Base-by-base conservation (phyloP, 2,329 filamentous ascomycete genomes). In the Decorospora gaudefroyi region DNA sequence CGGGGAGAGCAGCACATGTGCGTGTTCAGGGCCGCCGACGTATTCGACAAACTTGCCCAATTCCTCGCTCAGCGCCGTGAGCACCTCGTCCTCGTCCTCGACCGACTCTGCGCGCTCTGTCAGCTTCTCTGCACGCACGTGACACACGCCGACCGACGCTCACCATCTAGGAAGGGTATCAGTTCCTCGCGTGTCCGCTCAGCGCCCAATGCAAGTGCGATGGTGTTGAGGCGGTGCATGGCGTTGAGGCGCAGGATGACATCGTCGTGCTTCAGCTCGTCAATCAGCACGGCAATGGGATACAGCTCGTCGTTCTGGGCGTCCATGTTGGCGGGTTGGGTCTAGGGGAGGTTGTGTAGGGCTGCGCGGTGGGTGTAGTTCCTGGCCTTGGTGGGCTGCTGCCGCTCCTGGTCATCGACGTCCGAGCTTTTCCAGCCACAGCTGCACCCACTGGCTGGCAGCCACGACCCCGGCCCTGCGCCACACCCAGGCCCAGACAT, bases 181-280 rank as follows among this genome's bases (percentile, higher is more conserved):
- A 99, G 84, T 79, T 99, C 93, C 68, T 99, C 92, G 72, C 93
- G 87, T 70, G 93, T 99, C 75, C 93, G 87, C 78, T 99, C 93
- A 54, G 93, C 84, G 68, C 93, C 93, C 58, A 99, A 79, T 64
- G 93, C 93, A 61, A 99, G 85, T 68, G 95, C 93, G 77, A 99
- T 99, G 55, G 93, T 99, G 46, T 93, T 96, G 55, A 99, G 86
- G 68, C 93, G 88, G 77, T 95, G 92, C 72, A 99, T 99, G 69
- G 93, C 93, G 76, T 99, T 99, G 75, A 99, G 83, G 73, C 93
- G 89, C 71, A 99, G 85, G 58, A 97, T 83, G 62, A 99, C 93
- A 80, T 99, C 95, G 73, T 99, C 93, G 75, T 99, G 93, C 92
- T 99, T 99, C 69, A 99, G 82, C 83, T 99, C 93, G 75, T 99